Conservation (phyloP, 352 stramenopile species). For the Globisporangium recalcitrans region DNA sequence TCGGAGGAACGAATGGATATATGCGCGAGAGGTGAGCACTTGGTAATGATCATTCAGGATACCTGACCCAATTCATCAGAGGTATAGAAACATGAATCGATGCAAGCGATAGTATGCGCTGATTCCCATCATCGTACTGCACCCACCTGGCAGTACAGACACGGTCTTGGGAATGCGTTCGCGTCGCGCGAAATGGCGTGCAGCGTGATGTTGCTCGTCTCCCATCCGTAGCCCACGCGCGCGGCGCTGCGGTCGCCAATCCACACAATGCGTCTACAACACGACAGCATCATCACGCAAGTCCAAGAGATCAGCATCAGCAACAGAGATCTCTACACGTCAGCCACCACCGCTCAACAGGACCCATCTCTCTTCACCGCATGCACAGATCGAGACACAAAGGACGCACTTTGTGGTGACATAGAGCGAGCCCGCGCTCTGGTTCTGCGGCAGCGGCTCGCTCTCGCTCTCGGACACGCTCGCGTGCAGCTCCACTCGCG, state of each 20-base stretch:
- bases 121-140: background rate
- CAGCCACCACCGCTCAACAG: background rate
- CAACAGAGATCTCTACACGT: no score
- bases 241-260: conserved; percentile 28
- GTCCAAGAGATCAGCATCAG: no score
- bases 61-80: no score
- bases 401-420: conserved; percentile 34
- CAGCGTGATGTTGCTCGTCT: conserved; percentile 61
- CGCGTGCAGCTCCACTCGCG: conserved; percentile 37
- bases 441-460: conserved; percentile 25
- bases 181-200: conserved; percentile 76
- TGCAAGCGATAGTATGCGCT: no score
- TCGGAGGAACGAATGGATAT: background rate
- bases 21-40: no score
- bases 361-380: no score
- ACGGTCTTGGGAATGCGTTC: conserved; percentile 53
- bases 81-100: no score
- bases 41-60: no score
- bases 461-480: conserved; percentile 10
- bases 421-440: conserved; percentile 26
- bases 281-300: background rate
- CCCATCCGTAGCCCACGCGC: conserved; percentile 66
- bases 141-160: conserved; percentile 72
- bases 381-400: background rate
- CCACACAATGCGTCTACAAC: conserved; percentile 55